Conservation (phyloP, 1,284 basidiomycete genomes). For the Fomitopsis palustris region DNA sequence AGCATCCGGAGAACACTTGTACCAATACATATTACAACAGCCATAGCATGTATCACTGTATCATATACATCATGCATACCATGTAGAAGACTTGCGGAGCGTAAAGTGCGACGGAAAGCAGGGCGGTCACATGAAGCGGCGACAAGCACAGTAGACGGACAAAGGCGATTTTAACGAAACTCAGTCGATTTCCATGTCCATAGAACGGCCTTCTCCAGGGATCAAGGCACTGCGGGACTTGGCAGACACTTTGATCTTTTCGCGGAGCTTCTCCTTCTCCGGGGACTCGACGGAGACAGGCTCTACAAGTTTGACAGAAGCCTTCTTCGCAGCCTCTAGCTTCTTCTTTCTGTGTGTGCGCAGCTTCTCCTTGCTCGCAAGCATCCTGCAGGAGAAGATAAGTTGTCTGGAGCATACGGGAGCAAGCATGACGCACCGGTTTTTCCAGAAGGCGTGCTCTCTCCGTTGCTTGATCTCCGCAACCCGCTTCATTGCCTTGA, state of each 20-base stretch:
- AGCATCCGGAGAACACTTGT: slow-evolving; percentile 13
- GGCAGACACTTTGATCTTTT: slow-evolving; percentile 79
- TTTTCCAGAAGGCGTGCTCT: slow-evolving; percentile 98
- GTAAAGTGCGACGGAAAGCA: slow-evolving; percentile 4
- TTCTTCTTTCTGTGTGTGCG: slow-evolving; percentile 66
- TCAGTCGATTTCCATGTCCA: slow-evolving; percentile 82
- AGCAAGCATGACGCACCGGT: slow-evolving; percentile 52
- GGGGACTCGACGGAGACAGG: slow-evolving; percentile 50
- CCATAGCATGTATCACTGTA: slow-evolving; percentile 19
- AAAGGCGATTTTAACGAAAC: background rate
- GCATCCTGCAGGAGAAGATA: slow-evolving; percentile 59
- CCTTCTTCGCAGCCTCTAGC: slow-evolving; percentile 47
- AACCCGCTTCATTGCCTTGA: slow-evolving; percentile 96
- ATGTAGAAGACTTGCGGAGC: slow-evolving; percentile 5
- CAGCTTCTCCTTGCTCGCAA: slow-evolving; percentile 69
- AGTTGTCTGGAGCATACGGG: background rate
- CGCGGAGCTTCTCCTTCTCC: slow-evolving; percentile 50
- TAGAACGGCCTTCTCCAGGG: slow-evolving; percentile 70
- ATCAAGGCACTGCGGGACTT: slow-evolving; percentile 73
- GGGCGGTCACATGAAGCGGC: background rate
- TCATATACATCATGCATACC: slow-evolving; percentile 18
- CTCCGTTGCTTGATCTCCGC: slow-evolving; percentile 90
- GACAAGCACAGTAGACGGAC: background rate
- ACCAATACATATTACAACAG: slow-evolving; percentile 18
- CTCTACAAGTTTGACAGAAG: slow-evolving; percentile 69